Evolutionary conservation across 371 early-diverging fungal genomes (phyloP).

Genomic region (Umbelopsis sp.): DNA sequence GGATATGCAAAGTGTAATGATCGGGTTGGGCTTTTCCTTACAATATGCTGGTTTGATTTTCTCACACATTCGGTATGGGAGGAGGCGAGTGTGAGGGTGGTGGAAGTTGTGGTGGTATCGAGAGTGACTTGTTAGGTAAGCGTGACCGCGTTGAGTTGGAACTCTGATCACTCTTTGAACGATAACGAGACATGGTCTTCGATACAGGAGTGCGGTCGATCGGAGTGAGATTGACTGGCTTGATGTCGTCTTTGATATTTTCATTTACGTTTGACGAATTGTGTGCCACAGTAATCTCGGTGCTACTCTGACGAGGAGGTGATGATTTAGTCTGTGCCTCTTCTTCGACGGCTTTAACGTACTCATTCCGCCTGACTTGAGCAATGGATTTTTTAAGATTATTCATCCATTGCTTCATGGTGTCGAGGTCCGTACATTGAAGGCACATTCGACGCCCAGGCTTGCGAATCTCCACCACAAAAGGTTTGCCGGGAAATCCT

Average conservation of each 20-base stretch:
- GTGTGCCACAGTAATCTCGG: not conserved
- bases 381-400: constrained; percentile 8
- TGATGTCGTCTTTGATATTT: not conserved
- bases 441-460: constrained; percentile 44
- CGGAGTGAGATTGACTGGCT: not conserved
- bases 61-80: constrained; percentile 5
- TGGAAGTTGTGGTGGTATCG: constrained; percentile 5
- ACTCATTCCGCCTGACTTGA: not conserved
- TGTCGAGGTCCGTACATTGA: constrained; percentile 31
- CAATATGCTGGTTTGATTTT: not conserved
- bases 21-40: too few species aligned
- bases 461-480: constrained; percentile 46
- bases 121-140: not conserved
- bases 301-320: not conserved
- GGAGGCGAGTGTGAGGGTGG: constrained; percentile 14
- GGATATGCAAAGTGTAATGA: too few species aligned
- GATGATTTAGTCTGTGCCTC: not conserved
- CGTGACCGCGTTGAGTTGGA: not conserved
- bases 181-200: not conserved
- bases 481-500: constrained; percentile 42
- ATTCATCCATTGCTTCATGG: constrained; percentile 11
- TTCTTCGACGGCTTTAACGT: not conserved
- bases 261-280: not conserved
- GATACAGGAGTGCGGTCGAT: not conserved
- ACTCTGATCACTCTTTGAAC: not conserved